A percentile compares a stretch with the other conserved stretches of the same genome.
Evolutionary conservation across 805 yeast genomes (phyloP).

Genomic region (Metschnikowia sp.): DNA sequence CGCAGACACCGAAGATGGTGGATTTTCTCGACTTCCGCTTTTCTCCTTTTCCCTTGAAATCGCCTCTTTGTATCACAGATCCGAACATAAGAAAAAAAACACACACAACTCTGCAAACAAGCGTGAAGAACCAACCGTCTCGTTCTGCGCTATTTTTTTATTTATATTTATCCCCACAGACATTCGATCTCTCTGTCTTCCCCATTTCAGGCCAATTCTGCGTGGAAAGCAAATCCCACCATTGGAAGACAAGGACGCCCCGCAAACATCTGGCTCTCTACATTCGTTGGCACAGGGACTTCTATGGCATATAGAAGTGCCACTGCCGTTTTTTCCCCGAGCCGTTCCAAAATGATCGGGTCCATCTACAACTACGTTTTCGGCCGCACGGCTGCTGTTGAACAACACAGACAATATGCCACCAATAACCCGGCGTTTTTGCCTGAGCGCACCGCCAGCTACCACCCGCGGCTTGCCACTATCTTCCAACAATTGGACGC

Average conservation of each 20-base stretch:
- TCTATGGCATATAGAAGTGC: conserved; percentile 2
- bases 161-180: not conserved
- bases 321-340: conserved; percentile 1
- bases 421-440: conserved; percentile 27
- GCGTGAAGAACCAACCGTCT: too few species aligned
- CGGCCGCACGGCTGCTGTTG: conserved; percentile 12
- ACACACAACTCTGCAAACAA: not conserved
- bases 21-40: conserved; percentile 1
- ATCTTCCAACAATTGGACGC: conserved; percentile 54
- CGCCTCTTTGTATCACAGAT: not conserved
- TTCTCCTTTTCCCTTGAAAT: not conserved
- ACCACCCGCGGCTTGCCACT: conserved; percentile 44
- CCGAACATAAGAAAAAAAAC: not conserved
- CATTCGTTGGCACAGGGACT: conserved; percentile 1
- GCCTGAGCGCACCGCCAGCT: conserved; percentile 21
- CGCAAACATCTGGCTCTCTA: not conserved
- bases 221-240: not conserved
- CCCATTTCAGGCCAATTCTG: not conserved
- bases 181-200: not conserved
- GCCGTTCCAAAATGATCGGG: conserved; percentile 19
- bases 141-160: too few species aligned
- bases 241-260: not conserved
- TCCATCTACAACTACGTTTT: conserved; percentile 18
- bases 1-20: conserved; percentile 1
- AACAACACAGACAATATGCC: conserved; percentile 15